These are phyloP conservation scores for Globisporangium nunn DNA, from an alignment of 352 stramenopile species.

Conservation along the genomic window DNA sequence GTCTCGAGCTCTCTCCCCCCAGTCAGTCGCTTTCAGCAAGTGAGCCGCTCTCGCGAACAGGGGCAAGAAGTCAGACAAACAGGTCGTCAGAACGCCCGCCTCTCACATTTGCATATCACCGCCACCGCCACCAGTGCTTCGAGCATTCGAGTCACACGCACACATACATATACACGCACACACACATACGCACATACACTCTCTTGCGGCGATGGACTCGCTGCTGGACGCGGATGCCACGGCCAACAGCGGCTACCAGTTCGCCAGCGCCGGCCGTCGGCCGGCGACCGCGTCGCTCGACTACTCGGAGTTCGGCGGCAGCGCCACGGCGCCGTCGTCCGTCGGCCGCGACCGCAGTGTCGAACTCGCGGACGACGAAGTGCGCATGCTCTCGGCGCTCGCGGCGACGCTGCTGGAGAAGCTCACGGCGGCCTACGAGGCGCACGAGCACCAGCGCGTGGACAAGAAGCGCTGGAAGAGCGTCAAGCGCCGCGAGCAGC, in stretches of 20 bases:
- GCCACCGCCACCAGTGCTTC: too few relatives aligned
- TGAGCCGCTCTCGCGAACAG: too few relatives aligned
- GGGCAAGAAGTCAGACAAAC: too few relatives aligned
- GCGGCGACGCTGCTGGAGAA: conserved; percentile 33
- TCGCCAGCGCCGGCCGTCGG: conserved; percentile 1
- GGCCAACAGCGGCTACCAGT: conserved; percentile 1
- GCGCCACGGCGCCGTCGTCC: conserved; percentile 9
- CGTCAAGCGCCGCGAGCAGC: conserved; percentile 56
- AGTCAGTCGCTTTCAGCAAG: too few relatives aligned
- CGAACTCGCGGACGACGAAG: conserved; percentile 49
- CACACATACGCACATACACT: too few relatives aligned
- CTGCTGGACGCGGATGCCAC: conserved; percentile 3
- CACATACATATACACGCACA: too few relatives aligned
- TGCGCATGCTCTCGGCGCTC: conserved; percentile 29
- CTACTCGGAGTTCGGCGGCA: conserved; percentile 3
- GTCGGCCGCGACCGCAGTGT: conserved; percentile 3
- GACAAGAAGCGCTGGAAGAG: conserved; percentile 56
- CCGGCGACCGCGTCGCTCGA: neutral
- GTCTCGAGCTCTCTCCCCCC: too few relatives aligned
- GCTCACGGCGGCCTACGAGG: conserved; percentile 29
- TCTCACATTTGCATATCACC: too few relatives aligned
- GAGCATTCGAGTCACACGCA: too few relatives aligned
- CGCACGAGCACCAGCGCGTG: conserved; percentile 16
- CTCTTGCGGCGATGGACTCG: conserved; percentile 5
- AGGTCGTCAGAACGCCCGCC: too few relatives aligned